A percentile compares a stretch with the other conserved stretches of the same genome.
phyloP scores from a whole-genome alignment of 345 rosid genomes.

The Firmiana major region DNA sequence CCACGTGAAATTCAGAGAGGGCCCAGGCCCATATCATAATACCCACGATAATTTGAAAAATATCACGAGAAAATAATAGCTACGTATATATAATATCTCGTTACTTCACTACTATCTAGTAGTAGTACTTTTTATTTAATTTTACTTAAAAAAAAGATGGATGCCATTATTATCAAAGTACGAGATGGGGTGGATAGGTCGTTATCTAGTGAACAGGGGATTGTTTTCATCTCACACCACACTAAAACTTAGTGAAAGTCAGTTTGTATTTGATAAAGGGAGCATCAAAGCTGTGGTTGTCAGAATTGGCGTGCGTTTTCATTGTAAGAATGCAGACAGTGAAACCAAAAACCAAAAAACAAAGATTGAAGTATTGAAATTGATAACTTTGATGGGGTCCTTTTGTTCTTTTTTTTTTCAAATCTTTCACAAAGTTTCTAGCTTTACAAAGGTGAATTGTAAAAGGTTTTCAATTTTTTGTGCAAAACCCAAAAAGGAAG shows the following conservation, averaged over 20 bases:
- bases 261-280: constrained; percentile 33
- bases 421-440: neutral
- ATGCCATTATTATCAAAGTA: constrained; percentile 33
- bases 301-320: constrained; percentile 37
- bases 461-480: neutral
- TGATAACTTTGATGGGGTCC: constrained; percentile 14
- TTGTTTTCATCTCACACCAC: constrained; percentile 16
- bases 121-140: too few species aligned
- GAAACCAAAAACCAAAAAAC: neutral
- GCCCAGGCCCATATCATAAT: neutral
- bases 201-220: constrained; percentile 35
- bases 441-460: constrained; percentile 4
- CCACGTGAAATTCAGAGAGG: constrained; percentile 25
- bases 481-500: neutral
- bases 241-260: constrained; percentile 19
- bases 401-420: neutral
- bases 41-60: constrained; percentile 11
- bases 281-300: constrained; percentile 31
- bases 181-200: constrained; percentile 37
- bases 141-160: constrained; percentile 24
- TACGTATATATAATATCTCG: neutral
- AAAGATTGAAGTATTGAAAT: neutral
- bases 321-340: constrained; percentile 12
- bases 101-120: too few species aligned
- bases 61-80: neutral